A percentile compares a stretch with the other conserved stretches of the same genome.
Conservation (phyloP, 495 filamentous ascomycete genomes). For the Viridothelium virens region DNA sequence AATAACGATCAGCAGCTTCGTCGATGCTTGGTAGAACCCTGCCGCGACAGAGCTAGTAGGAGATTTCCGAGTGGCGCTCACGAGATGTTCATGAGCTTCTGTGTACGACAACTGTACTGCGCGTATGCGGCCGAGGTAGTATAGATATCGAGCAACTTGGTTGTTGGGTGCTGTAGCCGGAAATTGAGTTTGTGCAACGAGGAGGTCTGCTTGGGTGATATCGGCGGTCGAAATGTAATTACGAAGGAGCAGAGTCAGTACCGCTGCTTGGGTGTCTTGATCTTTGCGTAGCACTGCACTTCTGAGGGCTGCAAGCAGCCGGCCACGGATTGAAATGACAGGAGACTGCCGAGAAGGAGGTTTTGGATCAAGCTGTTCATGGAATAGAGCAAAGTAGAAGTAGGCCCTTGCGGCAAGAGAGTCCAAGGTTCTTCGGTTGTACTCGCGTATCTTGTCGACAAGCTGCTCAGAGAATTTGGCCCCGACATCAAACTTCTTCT, state of each 20-base stretch:
- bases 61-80: conserved; percentile 86
- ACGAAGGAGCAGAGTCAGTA: conserved; percentile 87
- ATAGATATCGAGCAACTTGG: conserved; percentile 92
- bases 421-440: conserved; percentile 91
- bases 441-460: conserved; percentile 71
- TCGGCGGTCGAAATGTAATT: conserved; percentile 95
- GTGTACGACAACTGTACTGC: conserved; percentile 94
- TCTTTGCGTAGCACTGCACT: conserved; percentile 94
- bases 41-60: conserved; percentile 80
- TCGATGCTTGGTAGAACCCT: conserved; percentile 91
- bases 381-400: conserved; percentile 94
- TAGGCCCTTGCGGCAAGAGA: conserved; percentile 90
- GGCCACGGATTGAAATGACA: conserved; percentile 75
- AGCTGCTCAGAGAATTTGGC: conserved; percentile 74
- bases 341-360: conserved; percentile 80
- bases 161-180: conserved; percentile 90
- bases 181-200: conserved; percentile 91
- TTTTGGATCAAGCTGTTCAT: conserved; percentile 75
- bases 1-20: conserved; percentile 87
- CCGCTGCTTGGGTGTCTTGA: conserved; percentile 87
- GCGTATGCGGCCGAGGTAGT: conserved; percentile 91
- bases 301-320: conserved; percentile 77
- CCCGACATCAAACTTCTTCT: conserved; percentile 66
- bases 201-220: conserved; percentile 90
- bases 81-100: conserved; percentile 89